phyloP scores from a whole-genome alignment of 495 filamentous ascomycete species.

The Penicillium crystallinum region DNA sequence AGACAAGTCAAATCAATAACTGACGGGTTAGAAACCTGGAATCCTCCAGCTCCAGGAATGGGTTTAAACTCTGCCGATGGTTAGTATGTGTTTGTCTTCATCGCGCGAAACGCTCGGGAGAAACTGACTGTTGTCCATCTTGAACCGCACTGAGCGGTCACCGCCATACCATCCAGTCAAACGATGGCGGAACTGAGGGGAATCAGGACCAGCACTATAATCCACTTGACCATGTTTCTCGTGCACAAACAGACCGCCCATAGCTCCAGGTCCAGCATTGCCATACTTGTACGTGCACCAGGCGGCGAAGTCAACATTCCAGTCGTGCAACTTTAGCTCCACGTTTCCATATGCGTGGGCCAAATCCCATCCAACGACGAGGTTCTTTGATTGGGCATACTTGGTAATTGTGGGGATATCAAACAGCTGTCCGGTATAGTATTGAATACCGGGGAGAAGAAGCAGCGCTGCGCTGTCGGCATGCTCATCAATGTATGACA shows the following conservation, averaged over 20 bases:
- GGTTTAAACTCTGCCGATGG: constrained; percentile 61
- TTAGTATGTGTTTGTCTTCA: constrained; percentile 5
- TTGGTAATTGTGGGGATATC: constrained; percentile 83
- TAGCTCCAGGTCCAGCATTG: constrained; percentile 81
- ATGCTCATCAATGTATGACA: constrained; percentile 69
- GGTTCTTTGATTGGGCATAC: constrained; percentile 66
- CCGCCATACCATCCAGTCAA: constrained; percentile 90
- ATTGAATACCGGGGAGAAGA: constrained; percentile 88
- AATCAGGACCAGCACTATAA: constrained; percentile 39
- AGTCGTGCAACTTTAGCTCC: constrained; percentile 74
- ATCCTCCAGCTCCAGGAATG: constrained; percentile 57
- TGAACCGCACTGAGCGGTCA: constrained; percentile 68
- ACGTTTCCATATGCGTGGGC: constrained; percentile 95
- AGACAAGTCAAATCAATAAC: constrained; percentile 59
- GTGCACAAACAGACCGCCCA: constrained; percentile 85
- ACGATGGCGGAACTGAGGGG: constrained; percentile 48
- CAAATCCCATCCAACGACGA: constrained; percentile 88
- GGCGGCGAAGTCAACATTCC: constrained; percentile 89
- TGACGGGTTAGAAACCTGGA: constrained; percentile 56
- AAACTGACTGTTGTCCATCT: constrained; percentile 62
- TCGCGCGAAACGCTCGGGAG: background rate
- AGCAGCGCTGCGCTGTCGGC: constrained; percentile 70
- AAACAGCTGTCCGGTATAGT: constrained; percentile 87
- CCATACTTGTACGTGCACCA: constrained; percentile 99
- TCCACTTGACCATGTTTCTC: constrained; percentile 58